A percentile compares a stretch with the other conserved stretches of the same genome.
Evolutionary conservation across 192 early-diverging fungal genomes (phyloP).

Genomic region (Phlyctochytrium arcticum): DNA sequence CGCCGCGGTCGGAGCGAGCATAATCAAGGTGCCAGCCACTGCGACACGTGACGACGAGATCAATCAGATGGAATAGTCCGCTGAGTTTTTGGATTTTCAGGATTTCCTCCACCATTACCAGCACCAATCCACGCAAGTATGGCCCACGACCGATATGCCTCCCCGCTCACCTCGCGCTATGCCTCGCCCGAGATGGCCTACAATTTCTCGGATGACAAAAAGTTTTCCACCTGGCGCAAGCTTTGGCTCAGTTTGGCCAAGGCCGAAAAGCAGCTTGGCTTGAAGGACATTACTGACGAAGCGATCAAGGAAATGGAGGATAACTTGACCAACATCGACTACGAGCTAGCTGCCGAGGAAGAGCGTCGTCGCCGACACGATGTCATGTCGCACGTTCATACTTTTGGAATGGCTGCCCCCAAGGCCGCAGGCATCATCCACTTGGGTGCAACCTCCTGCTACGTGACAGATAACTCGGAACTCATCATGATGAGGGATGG

Average conservation of each 20-base stretch:
- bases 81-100: too few species aligned
- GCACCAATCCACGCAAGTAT: too few species aligned
- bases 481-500: slow-evolving; percentile 95
- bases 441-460: slow-evolving; percentile 96
- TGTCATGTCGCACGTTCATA: slow-evolving; percentile 99
- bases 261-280: slow-evolving; percentile 88
- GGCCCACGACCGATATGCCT: slow-evolving; percentile 84
- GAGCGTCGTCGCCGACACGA: slow-evolving; percentile 94
- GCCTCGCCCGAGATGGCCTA: slow-evolving; percentile 94
- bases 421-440: slow-evolving; percentile 94
- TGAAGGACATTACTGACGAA: slow-evolving; percentile 80
- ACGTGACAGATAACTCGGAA: slow-evolving; percentile 99
- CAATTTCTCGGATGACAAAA: slow-evolving; percentile 92
- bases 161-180: slow-evolving; percentile 95
- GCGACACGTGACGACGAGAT: too few species aligned
- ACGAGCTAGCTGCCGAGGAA: slow-evolving; percentile 78
- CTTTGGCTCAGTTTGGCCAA: slow-evolving; percentile 93
- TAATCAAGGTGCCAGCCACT: too few species aligned
- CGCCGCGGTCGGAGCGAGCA: too few species aligned
- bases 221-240: slow-evolving; percentile 91
- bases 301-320: slow-evolving; percentile 84
- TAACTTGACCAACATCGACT: slow-evolving; percentile 88
- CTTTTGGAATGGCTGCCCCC: slow-evolving; percentile 75
- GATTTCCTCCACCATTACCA: too few species aligned
- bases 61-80: too few species aligned